These are phyloP conservation scores for Alternaria hordeiaustralica DNA, from an alignment of 2,329 filamentous ascomycete genomes.

Conservation along the genomic window DNA sequence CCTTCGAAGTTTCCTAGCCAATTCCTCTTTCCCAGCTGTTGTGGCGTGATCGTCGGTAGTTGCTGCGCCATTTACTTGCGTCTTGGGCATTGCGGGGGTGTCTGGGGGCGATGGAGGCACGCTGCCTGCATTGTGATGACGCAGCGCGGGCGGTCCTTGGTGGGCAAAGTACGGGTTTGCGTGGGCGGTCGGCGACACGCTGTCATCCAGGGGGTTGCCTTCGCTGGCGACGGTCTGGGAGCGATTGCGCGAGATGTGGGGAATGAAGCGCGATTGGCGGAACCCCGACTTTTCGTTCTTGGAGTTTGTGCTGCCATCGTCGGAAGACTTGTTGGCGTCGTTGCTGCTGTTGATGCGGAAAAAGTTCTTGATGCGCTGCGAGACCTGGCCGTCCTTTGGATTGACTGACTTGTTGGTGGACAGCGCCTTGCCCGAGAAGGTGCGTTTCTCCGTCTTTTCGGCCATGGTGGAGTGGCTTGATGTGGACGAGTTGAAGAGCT, in stretches of 20 bases:
- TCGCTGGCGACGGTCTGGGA: slow-evolving; percentile 92
- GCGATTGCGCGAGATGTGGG: slow-evolving; percentile 83
- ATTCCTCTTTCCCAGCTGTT: slow-evolving; percentile 86
- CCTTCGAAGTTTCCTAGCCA: slow-evolving; percentile 88
- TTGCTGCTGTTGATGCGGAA: slow-evolving; percentile 68
- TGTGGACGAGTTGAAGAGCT: slow-evolving; percentile 51
- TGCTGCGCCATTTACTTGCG: slow-evolving; percentile 71
- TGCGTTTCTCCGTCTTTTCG: slow-evolving; percentile 58
- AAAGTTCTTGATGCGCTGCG: slow-evolving; percentile 72
- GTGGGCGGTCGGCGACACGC: slow-evolving; percentile 87
- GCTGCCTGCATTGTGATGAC: slow-evolving; percentile 93
- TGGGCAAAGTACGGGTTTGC: slow-evolving; percentile 98
- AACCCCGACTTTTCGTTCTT: slow-evolving; percentile 73
- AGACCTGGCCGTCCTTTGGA: slow-evolving; percentile 61
- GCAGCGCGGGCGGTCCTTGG: slow-evolving; percentile 89
- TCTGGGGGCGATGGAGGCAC: slow-evolving; percentile 92
- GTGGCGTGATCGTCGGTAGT: slow-evolving; percentile 70
- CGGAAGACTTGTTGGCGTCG: slow-evolving; percentile 50
- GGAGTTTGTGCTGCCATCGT: slow-evolving; percentile 50
- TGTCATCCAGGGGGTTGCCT: slow-evolving; percentile 87
- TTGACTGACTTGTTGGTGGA: slow-evolving; percentile 57
- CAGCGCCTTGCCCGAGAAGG: slow-evolving; percentile 56
- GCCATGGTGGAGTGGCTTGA: slow-evolving; percentile 47
- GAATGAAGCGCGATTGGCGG: slow-evolving; percentile 87
- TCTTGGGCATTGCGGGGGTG: slow-evolving; percentile 71